These are phyloP conservation scores for Plantago ovata DNA, from an alignment of 257 asterid genomes.

Conservation along the genomic window DNA sequence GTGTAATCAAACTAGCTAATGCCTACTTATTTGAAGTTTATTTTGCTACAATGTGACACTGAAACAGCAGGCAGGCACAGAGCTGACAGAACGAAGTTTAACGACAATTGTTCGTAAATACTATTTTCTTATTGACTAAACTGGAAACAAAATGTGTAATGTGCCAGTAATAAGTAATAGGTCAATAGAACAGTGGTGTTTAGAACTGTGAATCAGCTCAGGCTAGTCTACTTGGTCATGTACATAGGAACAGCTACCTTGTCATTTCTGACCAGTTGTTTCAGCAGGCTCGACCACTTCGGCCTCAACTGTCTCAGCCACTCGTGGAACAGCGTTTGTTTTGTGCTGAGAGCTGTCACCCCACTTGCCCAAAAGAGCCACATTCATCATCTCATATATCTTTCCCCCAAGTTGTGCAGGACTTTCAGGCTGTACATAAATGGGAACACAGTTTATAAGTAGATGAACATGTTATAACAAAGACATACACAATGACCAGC, in stretches of 20 bases:
- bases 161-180: too few species aligned
- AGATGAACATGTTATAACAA: not conserved
- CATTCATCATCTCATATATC: conserved; percentile 92
- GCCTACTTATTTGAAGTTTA: too few species aligned
- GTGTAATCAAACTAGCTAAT: too few species aligned
- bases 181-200: too few species aligned
- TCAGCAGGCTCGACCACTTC: conserved; percentile 73
- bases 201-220: too few species aligned
- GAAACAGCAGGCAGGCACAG: too few species aligned
- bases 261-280: conserved; percentile 51
- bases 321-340: conserved; percentile 18
- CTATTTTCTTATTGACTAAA: too few species aligned
- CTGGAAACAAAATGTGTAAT: too few species aligned
- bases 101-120: too few species aligned
- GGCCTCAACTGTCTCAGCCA: conserved; percentile 60
- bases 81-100: too few species aligned
- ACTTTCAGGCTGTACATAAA: conserved; percentile 71
- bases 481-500: not conserved
- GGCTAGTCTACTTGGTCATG: too few species aligned
- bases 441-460: not conserved
- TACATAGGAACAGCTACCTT: not conserved
- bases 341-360: conserved; percentile 18
- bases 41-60: too few species aligned
- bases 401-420: conserved; percentile 96
- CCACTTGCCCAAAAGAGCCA: conserved; percentile 83